Percentiles rank a stretch among this genome's conserved stretches.
phyloP scores from a whole-genome alignment of 2,329 filamentous ascomycete genomes.

The Clonostachys rhizophaga region DNA sequence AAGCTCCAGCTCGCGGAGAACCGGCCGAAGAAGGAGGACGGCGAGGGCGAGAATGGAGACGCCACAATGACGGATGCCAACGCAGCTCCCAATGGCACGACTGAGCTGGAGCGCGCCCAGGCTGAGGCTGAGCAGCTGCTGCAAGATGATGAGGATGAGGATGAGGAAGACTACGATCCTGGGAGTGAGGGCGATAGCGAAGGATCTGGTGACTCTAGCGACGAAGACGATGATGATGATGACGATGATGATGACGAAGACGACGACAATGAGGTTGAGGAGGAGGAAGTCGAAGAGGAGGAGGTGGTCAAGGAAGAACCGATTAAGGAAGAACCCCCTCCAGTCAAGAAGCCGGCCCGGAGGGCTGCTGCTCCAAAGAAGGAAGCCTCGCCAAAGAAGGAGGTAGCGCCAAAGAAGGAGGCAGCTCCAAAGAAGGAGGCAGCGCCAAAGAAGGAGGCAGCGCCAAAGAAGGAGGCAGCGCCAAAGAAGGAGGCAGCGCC shows the following conservation, averaged over 20 bases:
- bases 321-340: not conserved
- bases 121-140: slow-evolving; percentile 45
- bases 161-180: slow-evolving; percentile 64
- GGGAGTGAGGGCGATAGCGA: slow-evolving; percentile 56
- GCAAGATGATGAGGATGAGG: slow-evolving; percentile 58
- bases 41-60: slow-evolving; percentile 29
- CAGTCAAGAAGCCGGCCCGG: not conserved
- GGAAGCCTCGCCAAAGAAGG: not conserved
- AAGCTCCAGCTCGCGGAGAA: slow-evolving; percentile 61
- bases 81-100: slow-evolving; percentile 24
- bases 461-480: not conserved
- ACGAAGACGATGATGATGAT: slow-evolving; percentile 48
- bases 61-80: slow-evolving; percentile 23
- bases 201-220: slow-evolving; percentile 44
- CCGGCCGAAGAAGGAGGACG: slow-evolving; percentile 38
- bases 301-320: slow-evolving; percentile 1
- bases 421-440: no score
- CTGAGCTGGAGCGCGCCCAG: slow-evolving; percentile 44
- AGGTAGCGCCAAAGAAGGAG: not conserved
- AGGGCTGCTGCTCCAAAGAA: not conserved
- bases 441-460: not conserved
- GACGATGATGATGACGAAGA: slow-evolving; percentile 35
- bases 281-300: slow-evolving; percentile 16
- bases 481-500: not conserved
- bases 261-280: slow-evolving; percentile 28